Conservation (phyloP, 257 asterid genomes). For the Solanum chaucha region DNA sequence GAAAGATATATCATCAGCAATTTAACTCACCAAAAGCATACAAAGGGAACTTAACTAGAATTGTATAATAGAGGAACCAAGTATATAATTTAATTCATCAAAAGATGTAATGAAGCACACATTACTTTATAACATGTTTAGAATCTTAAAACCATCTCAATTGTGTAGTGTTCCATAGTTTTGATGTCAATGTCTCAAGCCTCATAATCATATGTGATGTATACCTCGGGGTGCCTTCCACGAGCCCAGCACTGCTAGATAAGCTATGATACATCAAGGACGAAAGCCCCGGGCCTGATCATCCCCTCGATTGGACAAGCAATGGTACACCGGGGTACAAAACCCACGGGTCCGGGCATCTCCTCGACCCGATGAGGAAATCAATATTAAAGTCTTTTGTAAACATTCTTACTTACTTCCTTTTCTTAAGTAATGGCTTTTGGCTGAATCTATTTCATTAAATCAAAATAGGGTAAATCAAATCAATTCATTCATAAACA, state of each 20-base stretch:
- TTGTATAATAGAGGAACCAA: background rate
- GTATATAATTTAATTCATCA: background rate
- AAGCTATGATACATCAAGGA: background rate
- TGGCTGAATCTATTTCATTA: too few species aligned
- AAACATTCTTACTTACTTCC: too few species aligned
- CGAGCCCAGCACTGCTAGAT: background rate
- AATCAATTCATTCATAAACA: too few species aligned
- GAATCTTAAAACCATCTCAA: background rate
- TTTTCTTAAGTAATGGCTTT: too few species aligned
- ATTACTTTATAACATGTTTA: background rate
- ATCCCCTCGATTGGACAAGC: background rate
- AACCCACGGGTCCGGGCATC: too few species aligned
- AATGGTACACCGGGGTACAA: background rate
- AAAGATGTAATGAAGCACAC: background rate
- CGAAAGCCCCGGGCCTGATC: background rate
- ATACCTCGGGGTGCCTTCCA: background rate
- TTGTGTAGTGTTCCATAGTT: background rate
- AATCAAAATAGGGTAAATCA: too few species aligned
- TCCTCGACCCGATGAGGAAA: too few species aligned
- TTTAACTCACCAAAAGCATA: background rate
- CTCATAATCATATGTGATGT: background rate
- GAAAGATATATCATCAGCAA: background rate
- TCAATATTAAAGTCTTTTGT: too few species aligned
- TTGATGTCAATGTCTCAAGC: background rate
- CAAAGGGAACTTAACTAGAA: background rate